Evolutionary conservation across 768 basidiomycete genomes (phyloP), one percentile per base, ranked within the genome.

Genomic region (Suillus brevipes): DNA sequence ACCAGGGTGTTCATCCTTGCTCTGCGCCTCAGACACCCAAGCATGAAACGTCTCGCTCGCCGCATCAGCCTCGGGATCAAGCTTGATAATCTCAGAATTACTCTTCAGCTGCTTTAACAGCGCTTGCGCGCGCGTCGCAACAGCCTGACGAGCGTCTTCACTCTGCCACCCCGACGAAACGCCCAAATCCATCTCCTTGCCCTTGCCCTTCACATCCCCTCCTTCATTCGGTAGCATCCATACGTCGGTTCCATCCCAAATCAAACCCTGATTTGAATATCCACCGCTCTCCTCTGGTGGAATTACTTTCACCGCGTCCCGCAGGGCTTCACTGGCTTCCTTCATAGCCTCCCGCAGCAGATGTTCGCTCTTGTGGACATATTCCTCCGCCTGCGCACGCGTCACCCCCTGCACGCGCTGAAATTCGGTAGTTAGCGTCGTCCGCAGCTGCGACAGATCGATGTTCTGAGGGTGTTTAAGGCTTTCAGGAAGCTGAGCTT

Each of bases 271-370:
- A 38, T 71, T 67, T 2, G 77, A 71, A 53, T 66, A 58, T 16
- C 72, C 28, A 8, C 69, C 74, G 0, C 72, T 78, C 52, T 84
- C 84, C 43, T 91, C 89, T 1, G 95, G 95, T 0, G 95, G 96
- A 16, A 98, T 82, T 60, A 97, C 90, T 75, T 95, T 96, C 70
- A 98, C 94, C 13, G 93, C 94, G 59, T 98, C 95, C 61, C 84
- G 87, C 12, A 96, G 79, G 18, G 90, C 89, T 67, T 91, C 94
- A 64, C 91, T 85, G 8, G 92, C 91, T 71, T 93, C 92, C 70
- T 87, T 89, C 70, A 92, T 83, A 2, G 87, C 91, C 64, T 89
- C 89, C 47, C 85, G 81, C 37, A 90, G 74, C 40, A 89, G 71
- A 9, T 75, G 81, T 68, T 90, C 89, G 73, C 89, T 89, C 80